Evolutionary conservation across 2,329 filamentous ascomycete genomes (phyloP).

Genomic region (Aspergillus sojae): DNA sequence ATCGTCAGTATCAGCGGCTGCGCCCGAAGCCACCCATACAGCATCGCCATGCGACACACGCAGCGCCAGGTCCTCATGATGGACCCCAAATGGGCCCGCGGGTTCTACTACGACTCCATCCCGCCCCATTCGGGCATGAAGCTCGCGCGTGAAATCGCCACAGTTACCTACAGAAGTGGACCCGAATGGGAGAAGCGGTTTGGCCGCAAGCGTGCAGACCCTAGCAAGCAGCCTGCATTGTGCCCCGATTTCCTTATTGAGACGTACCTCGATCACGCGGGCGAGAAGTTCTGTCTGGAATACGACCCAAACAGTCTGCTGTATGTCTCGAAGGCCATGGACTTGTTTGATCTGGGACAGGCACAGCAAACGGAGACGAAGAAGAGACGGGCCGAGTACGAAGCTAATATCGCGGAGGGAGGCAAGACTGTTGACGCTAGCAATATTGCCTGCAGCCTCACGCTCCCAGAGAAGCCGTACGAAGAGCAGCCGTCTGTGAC

Average conservation of each 20-base stretch:
- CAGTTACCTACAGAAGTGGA: slow-evolving; percentile 93
- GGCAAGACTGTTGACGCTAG: slow-evolving; percentile 31
- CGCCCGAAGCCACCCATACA: slow-evolving; percentile 92
- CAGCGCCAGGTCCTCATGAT: slow-evolving; percentile 98
- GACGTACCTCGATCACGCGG: slow-evolving; percentile 96
- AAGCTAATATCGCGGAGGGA: slow-evolving; percentile 58
- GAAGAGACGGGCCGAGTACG: slow-evolving; percentile 63
- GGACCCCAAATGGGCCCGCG: slow-evolving; percentile 95
- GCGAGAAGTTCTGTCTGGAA: slow-evolving; percentile 96
- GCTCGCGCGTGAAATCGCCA: slow-evolving; percentile 93
- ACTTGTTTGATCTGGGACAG: slow-evolving; percentile 87
- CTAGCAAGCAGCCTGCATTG: slow-evolving; percentile 83
- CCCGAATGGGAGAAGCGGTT: slow-evolving; percentile 98
- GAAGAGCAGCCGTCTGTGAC: slow-evolving; percentile 73
- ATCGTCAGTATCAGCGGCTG: slow-evolving; percentile 92
- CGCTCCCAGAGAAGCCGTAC: slow-evolving; percentile 80
- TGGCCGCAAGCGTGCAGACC: slow-evolving; percentile 81
- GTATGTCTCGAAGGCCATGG: slow-evolving; percentile 98
- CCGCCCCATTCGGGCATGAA: slow-evolving; percentile 98
- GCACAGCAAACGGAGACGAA: slow-evolving; percentile 68
- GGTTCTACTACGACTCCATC: slow-evolving; percentile 86
- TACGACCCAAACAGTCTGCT: slow-evolving; percentile 95
- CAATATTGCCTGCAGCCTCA: slow-evolving; percentile 72
- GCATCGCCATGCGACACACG: slow-evolving; percentile 97
- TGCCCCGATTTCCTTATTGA: slow-evolving; percentile 98